Base-by-base conservation (phyloP, 192 early-diverging fungal genomes). In the Coemansia sp. region DNA sequence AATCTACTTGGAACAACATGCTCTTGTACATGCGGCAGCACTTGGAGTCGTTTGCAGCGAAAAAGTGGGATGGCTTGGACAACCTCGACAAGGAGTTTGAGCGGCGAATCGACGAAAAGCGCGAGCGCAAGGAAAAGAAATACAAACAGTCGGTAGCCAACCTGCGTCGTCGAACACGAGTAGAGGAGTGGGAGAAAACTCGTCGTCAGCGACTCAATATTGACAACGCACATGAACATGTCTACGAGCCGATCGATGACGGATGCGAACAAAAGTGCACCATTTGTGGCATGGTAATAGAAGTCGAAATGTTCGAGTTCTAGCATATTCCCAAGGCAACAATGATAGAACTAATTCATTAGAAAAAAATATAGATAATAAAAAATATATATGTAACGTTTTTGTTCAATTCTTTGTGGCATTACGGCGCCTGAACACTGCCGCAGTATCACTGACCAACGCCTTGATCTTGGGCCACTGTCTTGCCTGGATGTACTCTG, bases 1-100 rank as follows among this genome's bases (percentile, higher is more conserved):
- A 97, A 68, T 87, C 91, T 0, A 95, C 94, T 2, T 99, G 94
- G 89, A 94, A 93, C 82, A 95, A 95, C 80, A 99, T 99, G 97
- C 88, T 95, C 75, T 80, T 99, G 19, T 99, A 94, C 65, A 82
- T 97, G 19, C 86, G 95, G 15, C 82, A 83, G 64, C 91, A 94
- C 72, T 88, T 98, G 5, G 98, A 99, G 74, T 82, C 72, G n/a
- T 99, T 93, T 85, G 96, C 96, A 7, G 87, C 92, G 61, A 87
- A 93, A 46, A 98, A 98, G 71, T 99, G 96, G 95, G 94, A 92
- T 17, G 82, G 89, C 9, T 78, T 90, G 13, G 93, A 97, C 62
- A 88, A 76, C 5, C 80, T 99, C 24, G 98, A 99, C 80, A 69
- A 80, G 27, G 96, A 97, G 76, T 98, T 91, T 83, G 92, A 93